phyloP scores from a whole-genome alignment of 192 early-diverging fungal species.

The Backusella luteola region DNA sequence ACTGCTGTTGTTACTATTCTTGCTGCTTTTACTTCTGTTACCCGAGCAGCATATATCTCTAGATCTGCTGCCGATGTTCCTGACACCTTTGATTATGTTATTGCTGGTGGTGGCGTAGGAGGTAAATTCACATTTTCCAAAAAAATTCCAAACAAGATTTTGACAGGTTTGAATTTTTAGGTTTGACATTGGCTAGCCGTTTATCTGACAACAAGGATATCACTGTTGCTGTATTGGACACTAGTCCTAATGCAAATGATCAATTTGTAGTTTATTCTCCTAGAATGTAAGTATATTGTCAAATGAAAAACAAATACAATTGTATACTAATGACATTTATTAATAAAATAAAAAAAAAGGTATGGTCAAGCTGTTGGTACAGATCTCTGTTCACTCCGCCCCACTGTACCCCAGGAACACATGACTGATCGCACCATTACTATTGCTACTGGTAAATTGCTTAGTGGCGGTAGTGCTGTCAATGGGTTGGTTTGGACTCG shows the following conservation, averaged over 20 bases:
- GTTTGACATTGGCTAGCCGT: constrained; percentile 33
- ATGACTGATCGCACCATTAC: neutral
- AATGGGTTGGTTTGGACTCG: constrained; percentile 26
- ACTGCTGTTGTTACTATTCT: neutral
- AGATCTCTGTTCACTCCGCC: neutral
- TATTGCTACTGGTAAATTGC: constrained; percentile 31
- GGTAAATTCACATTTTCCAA: constrained; percentile 16
- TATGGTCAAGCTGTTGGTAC: neutral
- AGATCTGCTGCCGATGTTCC: neutral
- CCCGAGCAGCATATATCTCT: neutral
- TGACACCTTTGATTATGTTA: constrained; percentile 31
- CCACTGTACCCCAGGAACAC: neutral
- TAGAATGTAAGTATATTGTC: neutral
- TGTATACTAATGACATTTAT: neutral
- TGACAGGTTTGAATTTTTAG: neutral
- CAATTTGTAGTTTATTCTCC: neutral
- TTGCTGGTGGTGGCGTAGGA: constrained; percentile 40
- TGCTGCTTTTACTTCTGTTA: neutral
- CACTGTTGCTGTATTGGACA: constrained; percentile 41
- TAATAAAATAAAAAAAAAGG: neutral
- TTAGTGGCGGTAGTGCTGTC: constrained; percentile 32
- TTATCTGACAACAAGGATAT: constrained; percentile 41
- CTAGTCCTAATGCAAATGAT: constrained; percentile 24
- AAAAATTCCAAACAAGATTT: neutral
- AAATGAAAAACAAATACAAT: neutral